A percentile compares a stretch with the other conserved stretches of the same genome.
phyloP scores from a whole-genome alignment of 2,329 filamentous ascomycete species.

The Capronia coronata region DNA sequence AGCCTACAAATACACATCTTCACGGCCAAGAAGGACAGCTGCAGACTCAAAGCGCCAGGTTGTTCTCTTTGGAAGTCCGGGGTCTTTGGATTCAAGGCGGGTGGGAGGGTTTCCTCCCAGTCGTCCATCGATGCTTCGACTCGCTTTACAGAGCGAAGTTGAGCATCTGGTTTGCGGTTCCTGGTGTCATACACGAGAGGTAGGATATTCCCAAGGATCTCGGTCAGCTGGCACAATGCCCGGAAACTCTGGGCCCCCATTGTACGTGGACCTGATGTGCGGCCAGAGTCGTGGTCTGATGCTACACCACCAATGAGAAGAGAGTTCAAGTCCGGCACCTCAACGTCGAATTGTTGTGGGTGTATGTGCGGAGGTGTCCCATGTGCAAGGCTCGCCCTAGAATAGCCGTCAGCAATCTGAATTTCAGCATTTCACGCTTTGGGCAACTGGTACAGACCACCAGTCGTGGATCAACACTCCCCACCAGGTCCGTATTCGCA shows the following conservation, averaged over 20 bases:
- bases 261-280: conserved; percentile 14
- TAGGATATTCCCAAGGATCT: conserved; percentile 40
- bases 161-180: conserved; percentile 39
- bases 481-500: conserved; percentile 51
- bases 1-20: conserved; percentile 46
- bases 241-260: conserved; percentile 37
- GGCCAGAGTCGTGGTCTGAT: conserved; percentile 28
- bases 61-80: conserved; percentile 32
- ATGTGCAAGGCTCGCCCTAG: conserved; percentile 49
- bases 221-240: conserved; percentile 46
- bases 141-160: conserved; percentile 38
- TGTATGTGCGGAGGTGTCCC: conserved; percentile 49
- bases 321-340: conserved; percentile 43
- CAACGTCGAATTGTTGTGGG: conserved; percentile 50
- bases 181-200: conserved; percentile 42
- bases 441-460: conserved; percentile 46
- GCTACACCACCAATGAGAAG: conserved; percentile 26
- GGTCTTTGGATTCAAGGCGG: conserved; percentile 36
- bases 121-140: conserved; percentile 38
- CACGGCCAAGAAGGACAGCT: conserved; percentile 40
- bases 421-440: too few relatives aligned
- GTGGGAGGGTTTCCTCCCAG: conserved; percentile 41
- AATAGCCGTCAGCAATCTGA: too few relatives aligned
- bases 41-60: conserved; percentile 38
- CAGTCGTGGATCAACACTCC: conserved; percentile 51